These are phyloP conservation scores for Evernia prunastri DNA, from an alignment of 495 filamentous ascomycete species.

Conservation along the genomic window DNA sequence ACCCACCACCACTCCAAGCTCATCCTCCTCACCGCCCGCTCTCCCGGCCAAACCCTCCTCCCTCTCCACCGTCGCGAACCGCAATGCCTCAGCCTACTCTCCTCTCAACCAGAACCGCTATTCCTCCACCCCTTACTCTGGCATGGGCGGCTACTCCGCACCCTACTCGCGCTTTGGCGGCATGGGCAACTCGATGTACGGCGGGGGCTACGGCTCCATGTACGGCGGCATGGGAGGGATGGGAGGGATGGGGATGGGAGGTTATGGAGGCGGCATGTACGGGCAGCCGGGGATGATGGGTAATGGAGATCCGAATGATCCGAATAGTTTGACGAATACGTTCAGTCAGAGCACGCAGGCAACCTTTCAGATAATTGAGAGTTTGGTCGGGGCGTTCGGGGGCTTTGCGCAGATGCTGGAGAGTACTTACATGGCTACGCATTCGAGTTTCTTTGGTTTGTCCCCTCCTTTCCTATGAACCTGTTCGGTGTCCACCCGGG, in stretches of 20 bases:
- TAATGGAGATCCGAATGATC: slow-evolving; percentile 73
- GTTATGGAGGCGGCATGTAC: slow-evolving; percentile 52
- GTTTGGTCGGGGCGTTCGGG: slow-evolving; percentile 94
- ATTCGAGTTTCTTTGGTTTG: slow-evolving; percentile 96
- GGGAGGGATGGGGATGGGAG: slow-evolving; percentile 40
- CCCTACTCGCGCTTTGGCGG: slow-evolving; percentile 63
- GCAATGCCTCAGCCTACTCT: slow-evolving; percentile 75
- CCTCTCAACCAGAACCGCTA: slow-evolving; percentile 48
- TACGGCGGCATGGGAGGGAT: slow-evolving; percentile 53
- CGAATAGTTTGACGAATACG: slow-evolving; percentile 81
- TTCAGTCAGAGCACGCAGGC: slow-evolving; percentile 89
- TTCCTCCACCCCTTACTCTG: slow-evolving; percentile 37
- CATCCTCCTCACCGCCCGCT: slow-evolving; percentile 51
- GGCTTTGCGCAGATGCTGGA: slow-evolving; percentile 99
- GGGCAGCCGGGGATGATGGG: slow-evolving; percentile 47
- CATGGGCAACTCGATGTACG: slow-evolving; percentile 56
- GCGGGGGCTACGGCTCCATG: slow-evolving; percentile 39
- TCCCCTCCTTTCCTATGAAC: slow-evolving; percentile 18
- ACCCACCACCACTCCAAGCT: slow-evolving; percentile 35
- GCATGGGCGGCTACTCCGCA: slow-evolving; percentile 50
- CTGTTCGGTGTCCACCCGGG: background rate
- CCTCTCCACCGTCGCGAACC: slow-evolving; percentile 64
- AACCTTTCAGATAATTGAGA: slow-evolving; percentile 99
- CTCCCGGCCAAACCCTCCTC: slow-evolving; percentile 74
- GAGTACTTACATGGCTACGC: slow-evolving; percentile 99